Conservation (phyloP, 257 asterid genomes). For the Thymus quinquecostatus region DNA sequence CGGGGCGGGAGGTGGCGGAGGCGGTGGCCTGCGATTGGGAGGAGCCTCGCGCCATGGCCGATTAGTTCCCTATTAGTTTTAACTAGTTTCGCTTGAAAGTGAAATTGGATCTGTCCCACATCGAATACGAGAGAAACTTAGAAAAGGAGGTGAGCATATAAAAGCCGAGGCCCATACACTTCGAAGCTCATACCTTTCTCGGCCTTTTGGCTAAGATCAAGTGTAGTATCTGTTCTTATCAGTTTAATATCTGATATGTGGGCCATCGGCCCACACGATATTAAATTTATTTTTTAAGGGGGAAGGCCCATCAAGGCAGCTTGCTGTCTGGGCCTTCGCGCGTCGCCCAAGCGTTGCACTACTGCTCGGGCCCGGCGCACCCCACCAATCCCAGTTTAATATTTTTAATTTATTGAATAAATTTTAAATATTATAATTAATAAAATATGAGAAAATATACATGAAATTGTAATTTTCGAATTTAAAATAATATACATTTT, state of each 20-base stretch:
- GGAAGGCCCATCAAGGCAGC: not conserved
- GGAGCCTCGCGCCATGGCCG: constrained; percentile 54
- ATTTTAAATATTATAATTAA: too few relatives aligned
- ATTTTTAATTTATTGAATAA: too few relatives aligned
- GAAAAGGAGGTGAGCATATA: too few relatives aligned
- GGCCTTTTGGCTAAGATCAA: not conserved
- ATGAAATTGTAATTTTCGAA: too few relatives aligned
- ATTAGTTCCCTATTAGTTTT: not conserved
- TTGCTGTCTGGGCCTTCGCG: not conserved
- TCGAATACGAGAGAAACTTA: too few relatives aligned
- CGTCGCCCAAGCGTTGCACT: not conserved
- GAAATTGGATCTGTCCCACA: not conserved
- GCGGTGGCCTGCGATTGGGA: constrained; percentile 63
- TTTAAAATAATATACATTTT: not conserved
- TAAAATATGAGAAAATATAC: too few relatives aligned
- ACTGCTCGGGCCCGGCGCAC: not conserved
- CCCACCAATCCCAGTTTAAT: not conserved
- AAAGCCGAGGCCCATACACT: too few relatives aligned
- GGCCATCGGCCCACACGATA: not conserved
- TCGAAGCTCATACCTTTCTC: not conserved
- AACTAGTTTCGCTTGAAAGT: not conserved
- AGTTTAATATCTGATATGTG: not conserved
- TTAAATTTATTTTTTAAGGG: not conserved
- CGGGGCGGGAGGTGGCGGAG: constrained; percentile 51
- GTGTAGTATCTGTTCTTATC: not conserved